Conservation (phyloP, 208 protist species). For the Trichomonas vaginalis region DNA sequence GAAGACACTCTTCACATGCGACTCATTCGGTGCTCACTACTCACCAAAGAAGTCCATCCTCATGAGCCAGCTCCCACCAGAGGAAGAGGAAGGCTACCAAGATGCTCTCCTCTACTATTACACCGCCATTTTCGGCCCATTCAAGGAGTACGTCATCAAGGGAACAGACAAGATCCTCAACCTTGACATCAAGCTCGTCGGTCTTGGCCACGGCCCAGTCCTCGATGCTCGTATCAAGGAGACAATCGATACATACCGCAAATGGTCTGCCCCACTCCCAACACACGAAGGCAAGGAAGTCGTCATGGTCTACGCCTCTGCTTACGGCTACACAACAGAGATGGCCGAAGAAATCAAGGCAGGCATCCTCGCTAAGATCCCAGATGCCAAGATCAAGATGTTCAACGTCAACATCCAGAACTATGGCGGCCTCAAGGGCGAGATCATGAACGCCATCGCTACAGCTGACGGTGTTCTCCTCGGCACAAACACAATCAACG, state of each 20-base stretch:
- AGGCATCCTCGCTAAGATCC: background rate
- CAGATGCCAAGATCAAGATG: background rate
- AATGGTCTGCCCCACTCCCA: background rate
- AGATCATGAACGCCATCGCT: background rate
- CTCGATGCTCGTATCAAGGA: background rate
- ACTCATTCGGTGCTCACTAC: conserved; percentile 8
- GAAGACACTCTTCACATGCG: background rate
- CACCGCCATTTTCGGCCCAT: conserved; percentile 4
- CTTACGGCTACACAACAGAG: background rate
- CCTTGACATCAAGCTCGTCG: background rate
- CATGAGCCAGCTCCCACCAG: background rate
- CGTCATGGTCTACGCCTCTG: background rate
- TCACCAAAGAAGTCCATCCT: background rate
- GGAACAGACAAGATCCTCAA: background rate
- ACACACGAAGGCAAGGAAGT: background rate
- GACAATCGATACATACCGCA: background rate
- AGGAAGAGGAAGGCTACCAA: background rate
- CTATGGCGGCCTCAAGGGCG: background rate
- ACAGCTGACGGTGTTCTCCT: background rate
- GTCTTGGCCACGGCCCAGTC: conserved; percentile 4
- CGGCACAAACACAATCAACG: conserved; percentile 7
- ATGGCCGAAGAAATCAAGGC: background rate
- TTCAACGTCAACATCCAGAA: background rate
- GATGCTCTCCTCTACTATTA: conserved; percentile 16
- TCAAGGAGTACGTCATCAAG: conserved; percentile 1